Evolutionary conservation across 352 stramenopile genomes (phyloP).

Genomic region (Thraustochytrium sp.): DNA sequence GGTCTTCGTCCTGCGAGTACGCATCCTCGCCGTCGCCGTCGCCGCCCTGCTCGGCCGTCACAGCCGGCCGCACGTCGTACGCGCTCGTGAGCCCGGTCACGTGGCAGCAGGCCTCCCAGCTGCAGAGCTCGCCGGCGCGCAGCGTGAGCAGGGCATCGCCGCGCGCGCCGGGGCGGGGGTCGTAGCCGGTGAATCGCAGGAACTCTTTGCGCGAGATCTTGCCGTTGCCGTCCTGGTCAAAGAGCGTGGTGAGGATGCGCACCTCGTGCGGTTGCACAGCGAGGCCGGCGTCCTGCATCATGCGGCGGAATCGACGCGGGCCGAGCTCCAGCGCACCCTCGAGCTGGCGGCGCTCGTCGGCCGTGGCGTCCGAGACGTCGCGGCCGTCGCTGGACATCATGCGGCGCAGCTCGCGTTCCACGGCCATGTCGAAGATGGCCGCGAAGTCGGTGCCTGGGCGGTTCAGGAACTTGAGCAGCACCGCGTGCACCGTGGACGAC

Average conservation of each 20-base stretch:
- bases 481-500: slow-evolving; percentile 71
- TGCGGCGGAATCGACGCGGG: slow-evolving; percentile 57
- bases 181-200: slow-evolving; percentile 68
- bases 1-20: slow-evolving; percentile 20
- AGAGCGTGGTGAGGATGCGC: slow-evolving; percentile 72
- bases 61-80: slow-evolving; percentile 66
- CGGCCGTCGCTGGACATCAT: slow-evolving; percentile 51
- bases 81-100: slow-evolving; percentile 80
- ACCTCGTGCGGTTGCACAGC: slow-evolving; percentile 69
- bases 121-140: slow-evolving; percentile 63
- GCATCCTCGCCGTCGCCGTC: slow-evolving; percentile 39
- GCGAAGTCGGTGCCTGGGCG: slow-evolving; percentile 75
- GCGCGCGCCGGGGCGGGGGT: slow-evolving; percentile 60
- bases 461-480: slow-evolving; percentile 81
- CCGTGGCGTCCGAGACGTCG: slow-evolving; percentile 51
- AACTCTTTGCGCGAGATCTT: slow-evolving; percentile 68
- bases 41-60: slow-evolving; percentile 21
- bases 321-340: slow-evolving; percentile 62
- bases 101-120: slow-evolving; percentile 82
- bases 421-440: slow-evolving; percentile 66
- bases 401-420: slow-evolving; percentile 59
- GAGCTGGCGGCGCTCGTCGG: slow-evolving; percentile 61
- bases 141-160: slow-evolving; percentile 68
- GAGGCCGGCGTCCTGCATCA: slow-evolving; percentile 67
- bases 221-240: slow-evolving; percentile 66